Conservation (phyloP, 2,329 filamentous ascomycete genomes). For the Fusarium sp. region DNA sequence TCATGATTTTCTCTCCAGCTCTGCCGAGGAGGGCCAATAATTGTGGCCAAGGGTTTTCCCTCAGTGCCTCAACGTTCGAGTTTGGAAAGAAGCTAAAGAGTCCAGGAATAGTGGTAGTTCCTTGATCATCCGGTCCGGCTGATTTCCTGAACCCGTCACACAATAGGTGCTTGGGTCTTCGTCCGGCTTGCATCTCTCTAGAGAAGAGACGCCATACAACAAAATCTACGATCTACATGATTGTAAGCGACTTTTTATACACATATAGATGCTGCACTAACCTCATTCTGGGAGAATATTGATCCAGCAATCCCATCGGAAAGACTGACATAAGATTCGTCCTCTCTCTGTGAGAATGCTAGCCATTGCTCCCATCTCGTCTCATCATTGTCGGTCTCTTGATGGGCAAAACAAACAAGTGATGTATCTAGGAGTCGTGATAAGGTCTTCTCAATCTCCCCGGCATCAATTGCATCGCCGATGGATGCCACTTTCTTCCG, state of each 20-base stretch:
- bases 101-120: conserved; percentile 66
- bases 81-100: conserved; percentile 73
- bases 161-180: conserved; percentile 76
- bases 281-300: conserved; percentile 70
- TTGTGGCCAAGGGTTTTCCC: conserved; percentile 76
- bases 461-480: conserved; percentile 44
- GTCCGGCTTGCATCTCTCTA: conserved; percentile 55
- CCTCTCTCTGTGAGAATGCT: conserved; percentile 69
- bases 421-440: conserved; percentile 72
- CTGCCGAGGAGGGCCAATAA: conserved; percentile 78
- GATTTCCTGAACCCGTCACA: conserved; percentile 81
- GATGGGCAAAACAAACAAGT: conserved; percentile 66
- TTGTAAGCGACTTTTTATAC: conserved; percentile 7
- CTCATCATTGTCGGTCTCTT: conserved; percentile 43
- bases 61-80: conserved; percentile 74
- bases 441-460: conserved; percentile 55
- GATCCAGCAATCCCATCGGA: conserved; percentile 56
- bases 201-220: conserved; percentile 81
- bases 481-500: conserved; percentile 64
- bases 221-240: conserved; percentile 76
- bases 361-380: conserved; percentile 65
- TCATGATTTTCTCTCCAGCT: conserved; percentile 79
- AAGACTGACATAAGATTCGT: conserved; percentile 65
- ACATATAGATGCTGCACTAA: conserved; percentile 44
- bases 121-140: conserved; percentile 43